Evolutionary conservation across 1,284 basidiomycete genomes (phyloP), one percentile per base, ranked within the genome.

Genomic region (Heliocybe sulcata): DNA sequence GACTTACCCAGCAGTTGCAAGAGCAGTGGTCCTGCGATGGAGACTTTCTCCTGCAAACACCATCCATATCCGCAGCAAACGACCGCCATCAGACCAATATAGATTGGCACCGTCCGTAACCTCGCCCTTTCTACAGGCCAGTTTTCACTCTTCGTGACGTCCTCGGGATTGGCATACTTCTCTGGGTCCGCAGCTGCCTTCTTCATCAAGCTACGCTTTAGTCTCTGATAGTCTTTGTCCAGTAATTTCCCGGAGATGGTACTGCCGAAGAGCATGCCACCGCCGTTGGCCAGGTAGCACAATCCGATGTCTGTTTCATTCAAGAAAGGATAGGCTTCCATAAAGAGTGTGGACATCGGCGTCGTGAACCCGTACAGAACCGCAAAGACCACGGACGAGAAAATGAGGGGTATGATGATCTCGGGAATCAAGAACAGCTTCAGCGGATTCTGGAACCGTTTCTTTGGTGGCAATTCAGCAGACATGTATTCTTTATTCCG

Each of bases 201-300:
- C 42, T 54, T 49, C 45, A 64, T 47, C 33, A 69, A 56, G 52
- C 63, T 58, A 57, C 63, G 63, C 58, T 75, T 76, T 33, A 77
- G 65, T 20, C 59, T 65, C 54, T 64, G 68, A 64, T 82, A 89
- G 58, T 86, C 79, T 57, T 67, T 65, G 61, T 89, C 83, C 19
- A 87, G 65, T 12, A 85, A 56, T 57, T 67, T 76, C 1, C 86
- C 86, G 31, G 69, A 75, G 3, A 71, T 38, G 11, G 71, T 60
- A 47, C 77, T 74, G 23, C 83, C 81, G 11, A 80, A 54, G 1
- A 74, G 57, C 71, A 79, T 78, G 2, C 83, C 84, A 19, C 77
- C 77, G 2, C 87, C 89, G 55, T 85, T 75, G 0, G 80, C 73
- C 47, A 92, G 70, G 69, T 82, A 92, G 64, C 85, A 90, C 8